Percentiles rank a stretch among this genome's conserved stretches.
Conservation (phyloP, 805 yeast species). For the Zygosaccharomyces rouxii region DNA sequence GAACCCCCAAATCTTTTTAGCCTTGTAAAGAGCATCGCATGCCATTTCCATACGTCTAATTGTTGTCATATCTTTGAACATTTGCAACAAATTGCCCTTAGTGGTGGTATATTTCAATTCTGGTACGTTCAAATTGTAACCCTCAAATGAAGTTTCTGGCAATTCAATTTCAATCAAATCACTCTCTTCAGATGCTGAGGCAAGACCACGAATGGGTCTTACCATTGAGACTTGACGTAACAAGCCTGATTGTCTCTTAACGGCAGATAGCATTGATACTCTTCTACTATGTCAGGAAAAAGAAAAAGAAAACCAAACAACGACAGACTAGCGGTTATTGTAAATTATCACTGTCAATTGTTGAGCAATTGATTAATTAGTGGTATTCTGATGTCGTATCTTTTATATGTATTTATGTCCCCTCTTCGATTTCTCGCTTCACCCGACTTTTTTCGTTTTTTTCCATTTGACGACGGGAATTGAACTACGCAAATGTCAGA, state of each 20-base stretch:
- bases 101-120: conserved; percentile 69
- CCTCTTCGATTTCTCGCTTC: conserved; percentile 6
- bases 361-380: too few species aligned
- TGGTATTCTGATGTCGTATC: background rate
- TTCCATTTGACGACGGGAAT: conserved; percentile 2
- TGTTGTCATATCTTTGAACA: conserved; percentile 94
- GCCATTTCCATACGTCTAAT: conserved; percentile 99
- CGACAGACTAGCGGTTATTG: too few species aligned
- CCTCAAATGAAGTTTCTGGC: conserved; percentile 80
- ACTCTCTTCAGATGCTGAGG: conserved; percentile 22
- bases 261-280: conserved; percentile 10
- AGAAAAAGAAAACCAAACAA: background rate
- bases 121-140: conserved; percentile 75
- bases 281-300: background rate
- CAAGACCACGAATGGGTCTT: conserved; percentile 14
- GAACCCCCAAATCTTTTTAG: conserved; percentile 98
- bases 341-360: too few species aligned
- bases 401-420: background rate
- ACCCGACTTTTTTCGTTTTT: conserved; percentile 1
- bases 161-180: conserved; percentile 49
- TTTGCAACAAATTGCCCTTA: conserved; percentile 73
- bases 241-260: conserved; percentile 9
- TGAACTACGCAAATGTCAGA: conserved; percentile 6
- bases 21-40: conserved; percentile 95
- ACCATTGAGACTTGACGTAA: conserved; percentile 1